These are phyloP conservation scores for Draba incana DNA, from an alignment of 345 rosid species.

Conservation along the genomic window DNA sequence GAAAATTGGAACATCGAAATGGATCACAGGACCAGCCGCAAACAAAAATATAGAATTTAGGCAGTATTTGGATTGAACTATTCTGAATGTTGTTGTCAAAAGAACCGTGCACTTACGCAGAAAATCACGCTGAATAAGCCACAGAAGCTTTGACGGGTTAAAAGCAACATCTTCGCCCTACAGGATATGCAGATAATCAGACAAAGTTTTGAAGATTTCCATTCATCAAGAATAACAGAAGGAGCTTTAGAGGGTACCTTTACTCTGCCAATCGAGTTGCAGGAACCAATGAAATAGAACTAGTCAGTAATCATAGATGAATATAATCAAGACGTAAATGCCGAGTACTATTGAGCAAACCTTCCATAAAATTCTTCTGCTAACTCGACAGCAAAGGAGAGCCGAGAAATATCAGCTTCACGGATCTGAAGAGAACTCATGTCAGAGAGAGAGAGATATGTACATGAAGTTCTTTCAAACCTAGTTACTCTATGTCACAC, in stretches of 20 bases:
- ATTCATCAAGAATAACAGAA: constrained; percentile 30
- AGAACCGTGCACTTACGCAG: constrained; percentile 65
- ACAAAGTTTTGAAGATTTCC: constrained; percentile 24
- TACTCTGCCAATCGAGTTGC: constrained; percentile 62
- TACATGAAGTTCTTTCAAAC: constrained; percentile 16
- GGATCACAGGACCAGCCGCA: constrained; percentile 21
- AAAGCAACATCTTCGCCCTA: constrained; percentile 99
- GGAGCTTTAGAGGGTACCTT: constrained; percentile 63
- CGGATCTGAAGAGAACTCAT: constrained; percentile 62
- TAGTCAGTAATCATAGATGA: constrained; percentile 47
- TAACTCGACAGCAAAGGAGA: constrained; percentile 98
- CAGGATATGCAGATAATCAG: constrained; percentile 39
- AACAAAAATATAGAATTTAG: background rate
- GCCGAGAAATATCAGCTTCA: constrained; percentile 97
- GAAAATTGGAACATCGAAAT: constrained; percentile 20
- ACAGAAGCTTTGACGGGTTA: constrained; percentile 92
- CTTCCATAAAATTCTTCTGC: constrained; percentile 99
- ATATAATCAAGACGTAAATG: constrained; percentile 24
- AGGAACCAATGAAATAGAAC: constrained; percentile 45
- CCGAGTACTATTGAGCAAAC: constrained; percentile 43
- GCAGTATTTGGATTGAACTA: constrained; percentile 3
- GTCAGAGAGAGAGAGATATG: constrained; percentile 28
- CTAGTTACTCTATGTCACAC: constrained; percentile 9
- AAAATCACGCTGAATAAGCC: constrained; percentile 99
- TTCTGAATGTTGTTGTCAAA: constrained; percentile 17